phyloP scores from a whole-genome alignment of 139 green algal genomes.

The Yamagishiella unicocca region DNA sequence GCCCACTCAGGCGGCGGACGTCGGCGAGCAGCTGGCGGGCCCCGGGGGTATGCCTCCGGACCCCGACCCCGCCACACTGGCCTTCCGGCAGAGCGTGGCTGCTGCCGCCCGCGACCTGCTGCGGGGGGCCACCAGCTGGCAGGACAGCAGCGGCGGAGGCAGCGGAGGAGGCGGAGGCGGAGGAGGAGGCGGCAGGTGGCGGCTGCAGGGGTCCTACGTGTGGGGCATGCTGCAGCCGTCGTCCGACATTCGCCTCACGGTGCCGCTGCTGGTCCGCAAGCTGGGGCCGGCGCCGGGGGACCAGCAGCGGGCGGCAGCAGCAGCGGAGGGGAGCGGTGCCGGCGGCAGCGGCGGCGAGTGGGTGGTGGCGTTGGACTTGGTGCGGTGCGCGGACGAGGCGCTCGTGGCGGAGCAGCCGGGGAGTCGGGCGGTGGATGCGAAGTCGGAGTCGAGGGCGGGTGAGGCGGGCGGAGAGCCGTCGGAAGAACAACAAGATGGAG shows the following conservation, averaged over 20 bases:
- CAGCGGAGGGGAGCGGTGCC: not conserved
- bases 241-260: constrained; percentile 35
- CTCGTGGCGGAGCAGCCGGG: not conserved
- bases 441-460: not conserved
- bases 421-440: too few relatives aligned
- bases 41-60: not conserved
- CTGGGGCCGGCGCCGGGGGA: not conserved
- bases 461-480: too few relatives aligned
- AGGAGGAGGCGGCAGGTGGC: not conserved
- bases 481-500: too few relatives aligned
- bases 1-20: not conserved
- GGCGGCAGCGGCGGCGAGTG: not conserved
- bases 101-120: constrained; percentile 3
- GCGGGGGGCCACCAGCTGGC: not conserved
- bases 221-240: constrained; percentile 23
- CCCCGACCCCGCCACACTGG: not conserved
- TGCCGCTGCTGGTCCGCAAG: constrained; percentile 28
- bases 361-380: constrained; percentile 13
- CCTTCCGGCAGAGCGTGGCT: not conserved
- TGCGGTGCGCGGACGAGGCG: not conserved
- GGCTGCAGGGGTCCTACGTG: not conserved
- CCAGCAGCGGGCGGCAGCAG: not conserved
- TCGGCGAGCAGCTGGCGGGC: constrained; percentile 1
- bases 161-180: not conserved
- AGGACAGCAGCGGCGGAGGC: not conserved